These are phyloP conservation scores for Periconia sp. DNA, from an alignment of 2,329 filamentous ascomycete species.

Conservation along the genomic window DNA sequence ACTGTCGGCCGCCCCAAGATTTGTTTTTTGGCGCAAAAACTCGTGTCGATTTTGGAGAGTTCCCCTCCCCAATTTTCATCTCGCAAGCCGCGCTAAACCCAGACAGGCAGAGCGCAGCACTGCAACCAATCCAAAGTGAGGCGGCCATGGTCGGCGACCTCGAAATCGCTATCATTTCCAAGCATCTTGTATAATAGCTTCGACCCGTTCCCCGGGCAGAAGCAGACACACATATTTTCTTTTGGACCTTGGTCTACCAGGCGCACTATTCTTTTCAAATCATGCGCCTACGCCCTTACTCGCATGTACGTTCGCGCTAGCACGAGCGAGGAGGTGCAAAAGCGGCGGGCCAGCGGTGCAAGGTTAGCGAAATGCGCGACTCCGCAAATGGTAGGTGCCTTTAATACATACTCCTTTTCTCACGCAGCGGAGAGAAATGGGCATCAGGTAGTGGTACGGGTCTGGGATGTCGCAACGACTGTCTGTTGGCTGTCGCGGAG, in stretches of 20 bases:
- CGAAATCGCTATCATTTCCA: neutral
- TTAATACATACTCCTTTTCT: neutral
- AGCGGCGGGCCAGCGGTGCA: conserved; percentile 9
- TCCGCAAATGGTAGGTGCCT: conserved; percentile 2
- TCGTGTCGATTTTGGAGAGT: too few species aligned
- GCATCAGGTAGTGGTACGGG: neutral
- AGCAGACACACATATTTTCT: neutral
- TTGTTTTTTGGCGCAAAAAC: too few species aligned
- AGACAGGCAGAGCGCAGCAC: neutral
- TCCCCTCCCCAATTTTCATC: neutral
- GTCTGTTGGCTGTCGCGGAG: conserved; percentile 31
- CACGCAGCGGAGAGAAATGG: neutral
- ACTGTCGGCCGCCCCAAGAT: too few species aligned
- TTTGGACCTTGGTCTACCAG: neutral
- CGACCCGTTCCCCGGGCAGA: conserved; percentile 2
- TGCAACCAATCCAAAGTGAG: conserved; percentile 28
- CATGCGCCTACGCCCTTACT: neutral
- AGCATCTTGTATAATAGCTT: conserved; percentile 3
- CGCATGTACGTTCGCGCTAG: neutral
- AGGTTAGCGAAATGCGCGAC: neutral
- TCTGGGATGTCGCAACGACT: conserved; percentile 12
- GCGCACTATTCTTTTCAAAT: neutral
- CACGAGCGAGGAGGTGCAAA: neutral
- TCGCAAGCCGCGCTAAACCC: conserved; percentile 6
- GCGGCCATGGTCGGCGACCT: conserved; percentile 29